Evolutionary conservation across 768 basidiomycete species (phyloP), one percentile per base, ranked within the genome.

Genomic region (Filobasidium floriforme): DNA sequence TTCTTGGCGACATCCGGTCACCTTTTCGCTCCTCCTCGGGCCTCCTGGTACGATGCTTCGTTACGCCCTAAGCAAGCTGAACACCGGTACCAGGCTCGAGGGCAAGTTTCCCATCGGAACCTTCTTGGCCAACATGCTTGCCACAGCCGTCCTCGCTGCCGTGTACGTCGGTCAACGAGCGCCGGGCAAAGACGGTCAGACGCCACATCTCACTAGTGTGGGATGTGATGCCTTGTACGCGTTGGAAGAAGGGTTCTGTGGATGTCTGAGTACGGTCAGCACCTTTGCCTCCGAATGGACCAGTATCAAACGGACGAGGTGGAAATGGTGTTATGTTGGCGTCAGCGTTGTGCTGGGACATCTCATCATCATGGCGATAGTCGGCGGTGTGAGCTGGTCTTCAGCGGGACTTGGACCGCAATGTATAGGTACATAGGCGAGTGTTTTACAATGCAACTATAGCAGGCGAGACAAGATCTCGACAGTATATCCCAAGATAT

Each of bases 241-340:
- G 1, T 79, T 98, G 43, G 81, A 82, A 26, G 91, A 97, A 75
- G 96, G 96, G 7, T 97, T 91, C 75, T 97, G 93, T 75, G 96
- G 92, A 12, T 92, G 91, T 80, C 81, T 98, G 71, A 93, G 88
- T 1, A 99, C 96, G 1, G 84, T 99, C 71, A 91, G 89, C 77
- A 98, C 93, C 19, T 94, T 98, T 73, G 88, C 86, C 1, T 87
- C 87, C 10, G 96, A 99, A 75, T 76, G 89, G 24, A 79, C 81
- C 41, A 83, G 84, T 49, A 79, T 92, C 67, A 77, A 80, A 61
- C 41, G 66, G 51, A 76, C 81, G 40, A 75, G 84, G 77, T 85
- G 83, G 73, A 85, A 86, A 32, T 85, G 83, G 80, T 73, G 85
- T 54, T 98, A 98, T 76, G 84, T 83, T 29, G 69, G 82, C 1